These are phyloP conservation scores for Panicum hallii DNA, from an alignment of 202 grass and related monocot genomes.

Conservation along the genomic window DNA sequence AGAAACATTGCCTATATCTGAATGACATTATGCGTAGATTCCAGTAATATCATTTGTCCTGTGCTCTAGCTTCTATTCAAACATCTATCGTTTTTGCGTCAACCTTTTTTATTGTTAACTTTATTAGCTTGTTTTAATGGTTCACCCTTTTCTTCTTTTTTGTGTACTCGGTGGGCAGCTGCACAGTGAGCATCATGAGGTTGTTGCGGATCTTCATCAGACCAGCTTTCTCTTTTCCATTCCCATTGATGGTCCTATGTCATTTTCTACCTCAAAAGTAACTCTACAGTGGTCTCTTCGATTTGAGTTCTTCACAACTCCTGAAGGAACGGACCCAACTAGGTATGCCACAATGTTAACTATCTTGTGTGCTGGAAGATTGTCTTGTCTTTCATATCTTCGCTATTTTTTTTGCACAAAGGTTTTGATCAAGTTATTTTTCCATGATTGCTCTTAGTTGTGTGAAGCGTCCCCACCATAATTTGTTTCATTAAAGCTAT, in stretches of 20 bases:
- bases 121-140: constrained; percentile 2
- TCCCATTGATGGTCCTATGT: constrained; percentile 94
- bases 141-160: constrained; percentile 24
- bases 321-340: constrained; percentile 67
- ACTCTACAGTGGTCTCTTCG: constrained; percentile 90
- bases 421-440: background rate
- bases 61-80: constrained; percentile 8
- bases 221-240: constrained; percentile 97
- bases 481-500: background rate
- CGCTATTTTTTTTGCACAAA: background rate
- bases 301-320: constrained; percentile 94
- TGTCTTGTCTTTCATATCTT: background rate
- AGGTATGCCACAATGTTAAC: constrained; percentile 46
- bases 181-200: constrained; percentile 94
- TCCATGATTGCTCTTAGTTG: background rate
- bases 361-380: background rate
- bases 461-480: background rate
- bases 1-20: background rate
- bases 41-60: constrained; percentile 20
- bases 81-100: background rate
- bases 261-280: constrained; percentile 87
- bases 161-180: constrained; percentile 49
- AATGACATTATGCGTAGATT: constrained; percentile 14
- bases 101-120: background rate
- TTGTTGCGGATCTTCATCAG: constrained; percentile 85